phyloP scores from a whole-genome alignment of 345 rosid species.

The Conringia planisiliqua region DNA sequence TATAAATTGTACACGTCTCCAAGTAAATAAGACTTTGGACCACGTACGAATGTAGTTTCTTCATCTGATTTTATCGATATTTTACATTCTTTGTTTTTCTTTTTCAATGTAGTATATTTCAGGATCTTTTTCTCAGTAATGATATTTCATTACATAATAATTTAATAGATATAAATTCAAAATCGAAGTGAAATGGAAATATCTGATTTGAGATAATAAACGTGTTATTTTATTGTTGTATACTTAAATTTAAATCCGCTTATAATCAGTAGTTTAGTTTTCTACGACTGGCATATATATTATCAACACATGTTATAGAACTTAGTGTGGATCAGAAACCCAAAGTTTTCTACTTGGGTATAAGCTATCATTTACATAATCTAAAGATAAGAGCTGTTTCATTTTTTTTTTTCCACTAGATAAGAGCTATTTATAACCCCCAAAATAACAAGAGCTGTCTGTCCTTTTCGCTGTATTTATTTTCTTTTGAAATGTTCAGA shows the following conservation, averaged over 20 bases:
- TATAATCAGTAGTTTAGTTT: background rate
- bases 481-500: constrained; percentile 11
- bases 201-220: background rate
- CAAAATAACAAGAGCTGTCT: background rate
- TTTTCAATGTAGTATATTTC: background rate
- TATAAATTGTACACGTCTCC: background rate
- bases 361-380: background rate
- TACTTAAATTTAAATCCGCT: background rate
- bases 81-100: background rate
- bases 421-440: constrained; percentile 28
- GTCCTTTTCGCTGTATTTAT: constrained; percentile 5
- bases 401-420: background rate
- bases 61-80: background rate
- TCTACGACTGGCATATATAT: background rate
- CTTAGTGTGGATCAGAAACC: background rate
- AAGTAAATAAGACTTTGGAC: background rate
- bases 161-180: background rate
- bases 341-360: background rate
- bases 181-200: background rate
- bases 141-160: too few relatives aligned
- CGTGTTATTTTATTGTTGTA: background rate
- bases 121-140: background rate
- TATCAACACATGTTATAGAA: background rate
- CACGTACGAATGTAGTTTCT: background rate
- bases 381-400: constrained; percentile 11